A percentile compares a stretch with the other conserved stretches of the same genome.
Evolutionary conservation across 148 eudicot species (phyloP).

Genomic region (Fagopyrum tataricum): DNA sequence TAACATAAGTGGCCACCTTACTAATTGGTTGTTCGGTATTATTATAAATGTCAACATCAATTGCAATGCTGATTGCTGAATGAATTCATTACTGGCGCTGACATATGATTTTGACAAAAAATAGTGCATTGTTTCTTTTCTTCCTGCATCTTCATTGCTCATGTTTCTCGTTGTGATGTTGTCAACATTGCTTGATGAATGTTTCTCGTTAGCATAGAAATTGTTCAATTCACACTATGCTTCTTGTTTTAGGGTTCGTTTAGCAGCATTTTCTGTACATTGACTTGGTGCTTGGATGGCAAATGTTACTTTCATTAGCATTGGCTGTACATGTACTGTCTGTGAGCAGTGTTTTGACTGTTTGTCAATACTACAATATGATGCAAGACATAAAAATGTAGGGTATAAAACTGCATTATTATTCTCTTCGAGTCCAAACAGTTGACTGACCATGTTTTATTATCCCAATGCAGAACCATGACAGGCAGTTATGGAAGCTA

Average conservation of each 20-base stretch:
- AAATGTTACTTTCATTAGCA: no score
- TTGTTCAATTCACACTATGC: neutral
- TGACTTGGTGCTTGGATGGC: no score
- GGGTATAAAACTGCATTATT: neutral
- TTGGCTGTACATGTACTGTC: no score
- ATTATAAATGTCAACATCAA: neutral
- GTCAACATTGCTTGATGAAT: neutral
- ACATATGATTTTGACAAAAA: neutral
- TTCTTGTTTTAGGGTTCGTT: no score
- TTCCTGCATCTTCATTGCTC: neutral
- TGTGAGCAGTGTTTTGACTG: no score
- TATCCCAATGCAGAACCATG: slow-evolving; percentile 51
- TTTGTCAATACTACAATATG: no score
- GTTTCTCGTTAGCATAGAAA: neutral
- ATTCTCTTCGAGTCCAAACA: neutral
- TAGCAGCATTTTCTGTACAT: no score
- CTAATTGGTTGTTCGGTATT: neutral
- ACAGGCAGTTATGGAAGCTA: slow-evolving; percentile 75
- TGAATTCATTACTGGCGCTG: neutral
- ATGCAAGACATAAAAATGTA: no score
- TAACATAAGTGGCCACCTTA: neutral
- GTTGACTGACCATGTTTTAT: neutral
- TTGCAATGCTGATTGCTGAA: neutral
- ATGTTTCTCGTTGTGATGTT: neutral
- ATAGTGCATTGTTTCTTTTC: neutral